Evolutionary conservation across 225 moss, liverwort and hornwort species (phyloP), one percentile per base, ranked within the genome.

Genomic region (Ulota crispa): DNA sequence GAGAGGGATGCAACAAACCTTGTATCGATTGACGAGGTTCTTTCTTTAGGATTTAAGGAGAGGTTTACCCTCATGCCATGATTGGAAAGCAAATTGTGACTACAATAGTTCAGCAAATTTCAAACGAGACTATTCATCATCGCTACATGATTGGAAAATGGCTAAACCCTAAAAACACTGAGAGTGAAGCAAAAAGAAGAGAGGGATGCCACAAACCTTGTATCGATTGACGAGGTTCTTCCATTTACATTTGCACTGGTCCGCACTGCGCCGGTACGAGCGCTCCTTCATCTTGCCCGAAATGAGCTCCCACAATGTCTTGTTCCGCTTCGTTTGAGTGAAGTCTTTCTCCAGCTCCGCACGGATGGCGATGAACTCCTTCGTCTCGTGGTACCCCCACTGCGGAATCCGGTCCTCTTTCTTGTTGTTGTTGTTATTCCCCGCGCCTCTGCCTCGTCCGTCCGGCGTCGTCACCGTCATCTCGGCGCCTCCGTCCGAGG

Each of bases 201-300:
- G n/a, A n/a, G n/a, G n/a, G 23, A 64, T 31, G 41, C 18, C 18
- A 43, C 14, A 77, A 26, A 95, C 98, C 95, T 98, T 98, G 87
- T 98, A 95, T 62, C 94, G 93, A 76, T 98, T 98, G 82, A 98
- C 98, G 87, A 98, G 87, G 75, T 98, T 98, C 87, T 98, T 98
- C 95, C 98, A 98, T 81, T 98, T 98, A 86, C 98, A 98, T 66
- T 98, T 98, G 91, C 98, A 98, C 81, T 98, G 94, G 86, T 98
- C 95, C 4, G 95, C 98, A 74, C 95, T 98, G 10, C 94, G 87
- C 16, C 98, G 89, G 65, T 90, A 98, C 1, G 92, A 92, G 84
- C 94, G 95, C 86, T 98, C 98, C 89, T 98, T 98, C 98, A 98
- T 98, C 79, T 95, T 98, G 30, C 94, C 94, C 24, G 95, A 93